Base-by-base conservation (phyloP, 164 flowering plant genomes). In the Aristolochia californica region DNA sequence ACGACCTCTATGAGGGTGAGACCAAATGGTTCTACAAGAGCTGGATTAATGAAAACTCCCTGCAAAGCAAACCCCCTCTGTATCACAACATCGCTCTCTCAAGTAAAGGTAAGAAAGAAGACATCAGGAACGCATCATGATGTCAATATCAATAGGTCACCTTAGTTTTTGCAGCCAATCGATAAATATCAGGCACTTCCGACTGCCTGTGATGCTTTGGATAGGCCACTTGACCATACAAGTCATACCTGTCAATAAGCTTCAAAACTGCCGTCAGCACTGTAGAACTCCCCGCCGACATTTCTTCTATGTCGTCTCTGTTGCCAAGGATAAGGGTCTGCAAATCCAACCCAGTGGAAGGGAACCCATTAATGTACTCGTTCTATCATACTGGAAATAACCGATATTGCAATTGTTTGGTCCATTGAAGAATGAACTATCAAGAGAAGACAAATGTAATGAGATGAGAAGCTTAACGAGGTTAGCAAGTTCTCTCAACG, bases 121-220 rank as follows among this genome's bases (percentile, higher is more conserved):
- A 43, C 45, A 43, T 43, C 15, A 15, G 45, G 15, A 8, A 15
- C 45, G 15, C 15, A 15, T 8, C 13, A 52, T 63, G n/a, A n/a
- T n/a, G n/a, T n/a, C n/a, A n/a, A n/a, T n/a, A n/a, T n/a, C n/a
- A n/a, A n/a, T n/a, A n/a, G n/a, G n/a, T n/a, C n/a, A 73, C 96
- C 84, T 85, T 88, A 18, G 93, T 85, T 66, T 80, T 83, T 13
- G 90, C 90, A 23, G 93, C 93, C 24, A 88, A 69, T 44, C 84
- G 82, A 71, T 88, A 88, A 40, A 88, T 88, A 8, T 85, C 77
- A 13, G 93, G 96, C 38, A 88, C 96, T 15, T 88, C 93, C 7
- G 83, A 67, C 62, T 88, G 96, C 76, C 82, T 88, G 59, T 88
- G 96, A 68, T 85, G 96, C 66, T 88, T 88, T 20, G 93, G 93